Evolutionary conservation across 1,284 basidiomycete species (phyloP), one percentile per base, ranked within the genome.

Genomic region (Heterobasidion parviporum): DNA sequence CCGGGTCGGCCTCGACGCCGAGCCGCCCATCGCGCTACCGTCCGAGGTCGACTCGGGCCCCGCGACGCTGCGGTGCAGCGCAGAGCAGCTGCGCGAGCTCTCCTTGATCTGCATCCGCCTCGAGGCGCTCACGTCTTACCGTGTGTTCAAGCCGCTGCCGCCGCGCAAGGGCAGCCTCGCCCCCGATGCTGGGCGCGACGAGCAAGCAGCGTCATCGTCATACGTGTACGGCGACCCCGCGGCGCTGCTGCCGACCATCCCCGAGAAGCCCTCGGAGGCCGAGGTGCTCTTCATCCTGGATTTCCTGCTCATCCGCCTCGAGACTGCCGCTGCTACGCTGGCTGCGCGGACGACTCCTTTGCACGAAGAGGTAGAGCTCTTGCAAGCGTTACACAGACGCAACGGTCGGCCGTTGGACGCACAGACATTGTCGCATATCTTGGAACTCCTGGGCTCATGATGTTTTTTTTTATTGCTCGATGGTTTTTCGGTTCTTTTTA

Each of bases 241-340:
- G 34, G 70, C 83, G 49, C 74, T 95, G 38, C 73, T 93, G 2
- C 92, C 94, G 1, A 71, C 78, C 9, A 80, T 95, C 65, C 75
- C 78, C 59, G 83, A 89, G 49, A 86, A 85, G 60, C 83, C 88
- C 60, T 79, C 81, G 15, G 92, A 95, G 64, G 74, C 80, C 44
- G 91, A 96, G 62, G 72, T 96, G 51, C 79, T 84, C 65, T 73
- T 81, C 51, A 72, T 93, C 9, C 74, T 98, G 41, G 89, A 94
- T 62, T 87, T 83, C 3, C 67, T 95, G 45, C 77, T 87, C 16
- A 74, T 84, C 14, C 79, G 94, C 43, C 84, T 95, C 53, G 88
- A 94, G 67, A 94, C 95, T 66, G 81, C 87, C n/a, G 71, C 89
- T 33, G 76, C 81, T 14, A 76, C 82, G 34, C 70, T 95, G 61